phyloP scores from a whole-genome alignment of 352 stramenopile species.

The Salisapilia sapeloensis region DNA sequence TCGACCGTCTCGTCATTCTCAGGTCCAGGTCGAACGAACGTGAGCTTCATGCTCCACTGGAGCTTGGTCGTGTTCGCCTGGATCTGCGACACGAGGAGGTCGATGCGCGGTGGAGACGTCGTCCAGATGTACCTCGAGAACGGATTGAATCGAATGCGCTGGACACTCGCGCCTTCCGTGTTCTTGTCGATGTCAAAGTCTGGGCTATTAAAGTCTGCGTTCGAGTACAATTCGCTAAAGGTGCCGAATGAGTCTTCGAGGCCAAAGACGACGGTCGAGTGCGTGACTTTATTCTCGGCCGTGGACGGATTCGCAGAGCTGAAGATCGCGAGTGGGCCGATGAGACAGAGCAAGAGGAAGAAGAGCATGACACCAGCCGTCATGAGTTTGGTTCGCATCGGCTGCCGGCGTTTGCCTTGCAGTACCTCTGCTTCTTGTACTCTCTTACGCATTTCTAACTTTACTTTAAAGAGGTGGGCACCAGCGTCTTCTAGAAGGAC shows the following conservation, averaged over 20 bases:
- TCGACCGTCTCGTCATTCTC: conserved; percentile 37
- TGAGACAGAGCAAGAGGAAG: conserved; percentile 54
- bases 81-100: conserved; percentile 47
- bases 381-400: conserved; percentile 37
- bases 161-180: conserved; percentile 54
- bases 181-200: conserved; percentile 36
- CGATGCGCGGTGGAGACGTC: conserved; percentile 48
- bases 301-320: conserved; percentile 79
- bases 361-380: conserved; percentile 65
- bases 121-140: conserved; percentile 66
- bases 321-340: conserved; percentile 65
- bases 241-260: conserved; percentile 59
- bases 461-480: conserved; percentile 61
- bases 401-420: conserved; percentile 67
- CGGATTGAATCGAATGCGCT: conserved; percentile 60
- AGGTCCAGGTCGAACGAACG: conserved; percentile 47
- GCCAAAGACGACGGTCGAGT: conserved; percentile 45
- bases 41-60: conserved; percentile 56
- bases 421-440: conserved; percentile 45
- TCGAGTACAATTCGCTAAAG: conserved; percentile 57
- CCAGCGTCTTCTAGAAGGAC: conserved; percentile 70
- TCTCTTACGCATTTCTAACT: conserved; percentile 60
- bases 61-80: conserved; percentile 47
- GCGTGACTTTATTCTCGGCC: conserved; percentile 39
- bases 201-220: conserved; percentile 55